Base-by-base conservation (phyloP, 2,329 filamentous ascomycete species). In the Aspergillus sp. region DNA sequence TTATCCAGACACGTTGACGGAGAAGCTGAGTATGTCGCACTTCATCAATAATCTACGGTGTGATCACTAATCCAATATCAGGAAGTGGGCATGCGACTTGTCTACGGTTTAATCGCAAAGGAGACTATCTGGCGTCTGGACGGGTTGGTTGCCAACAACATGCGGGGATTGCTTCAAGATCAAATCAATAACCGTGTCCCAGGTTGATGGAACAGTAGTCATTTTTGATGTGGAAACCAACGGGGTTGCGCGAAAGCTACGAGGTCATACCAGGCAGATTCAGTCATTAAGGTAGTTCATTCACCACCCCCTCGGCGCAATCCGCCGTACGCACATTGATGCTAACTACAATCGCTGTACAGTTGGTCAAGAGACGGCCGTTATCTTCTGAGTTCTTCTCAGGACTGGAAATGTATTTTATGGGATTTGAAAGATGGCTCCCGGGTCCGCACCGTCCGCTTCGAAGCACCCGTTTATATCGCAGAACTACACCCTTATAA, bases 151-250 rank as follows among this genome's bases (percentile, higher is more conserved):
- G 48, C 42, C 57, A 57, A 39, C 44, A 53, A 6, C 8, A 41
- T 32, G 41, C 41, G 11, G n/a, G 19, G 19, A 41, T 21, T 38
- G 19, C 39, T 47, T 17, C n/a, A 5, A 11, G 13, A 36, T n/a
- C 25, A 49, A 27, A 41, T 61, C 59, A 54, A 63, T 67, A 60
- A 69, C 63, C 62, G 49, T 11, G 32, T 7, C 53, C 48, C 64
- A 85, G 83, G 82, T 86, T 63, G 95, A 99, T 79, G 95, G 95
- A 67, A 95, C 92, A 5, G 90, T 99, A 42, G 91, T 96, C 58
- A 90, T 99, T 50, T 99, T 96, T 84, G 95, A 99, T 73, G 87
- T 98, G 53, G 96, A 99, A 78, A 99, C 96, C 8, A 96, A 96
- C 83, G 94, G 95, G 39, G 91, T 98, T 4, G 95, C 95, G 60